Base-by-base conservation (phyloP, 2,329 filamentous ascomycete species). In the Erysiphe pisi region DNA sequence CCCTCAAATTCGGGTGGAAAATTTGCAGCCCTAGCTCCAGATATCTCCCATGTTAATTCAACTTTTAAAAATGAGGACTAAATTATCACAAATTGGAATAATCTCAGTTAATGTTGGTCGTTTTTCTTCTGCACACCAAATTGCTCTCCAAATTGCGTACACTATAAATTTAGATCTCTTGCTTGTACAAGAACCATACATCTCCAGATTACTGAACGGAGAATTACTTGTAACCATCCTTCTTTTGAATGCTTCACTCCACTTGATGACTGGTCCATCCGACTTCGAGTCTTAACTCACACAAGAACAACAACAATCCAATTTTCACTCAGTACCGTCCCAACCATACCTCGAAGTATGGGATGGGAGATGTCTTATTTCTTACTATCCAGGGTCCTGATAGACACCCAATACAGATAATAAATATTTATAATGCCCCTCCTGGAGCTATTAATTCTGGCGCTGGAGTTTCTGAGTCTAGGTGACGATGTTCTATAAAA, bases 201-300 rank as follows among this genome's bases (percentile, higher is more conserved):
- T 73, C 43, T 73, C 68, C 36, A 73, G 36, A 47, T 45, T 45
- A 73, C 68, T n/a, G 43, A 73, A 45, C 11, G 68, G 68, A 73
- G 25, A 47, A 73, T 73, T 47, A 73, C 36, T 18, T 73, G 68
- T 18, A 73, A 49, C 20, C 70, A 73, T 73, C 40, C 70, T 20
- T 73, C 22, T 3, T 73, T 73, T 73, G 70, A 73, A 49, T 73
- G 45, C 40, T 73, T n/a, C 45, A 25, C 70, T 40, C 70, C 9
- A 73, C 36, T 73, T 31, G 25, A 49, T 49, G 70, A 73, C 7
- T 73, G 70, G 70, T 36, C 16, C 22, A 73, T 73, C 22, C 9
- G 70, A 47, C 9, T 40, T 52, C 11, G 70, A 36, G 36, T 73
- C 25, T 28, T 49, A 52, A 73, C 61, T n/a, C 1, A 28, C 61